phyloP scores from a whole-genome alignment of 2,329 filamentous ascomycete species.

The Talaromyces sp. region DNA sequence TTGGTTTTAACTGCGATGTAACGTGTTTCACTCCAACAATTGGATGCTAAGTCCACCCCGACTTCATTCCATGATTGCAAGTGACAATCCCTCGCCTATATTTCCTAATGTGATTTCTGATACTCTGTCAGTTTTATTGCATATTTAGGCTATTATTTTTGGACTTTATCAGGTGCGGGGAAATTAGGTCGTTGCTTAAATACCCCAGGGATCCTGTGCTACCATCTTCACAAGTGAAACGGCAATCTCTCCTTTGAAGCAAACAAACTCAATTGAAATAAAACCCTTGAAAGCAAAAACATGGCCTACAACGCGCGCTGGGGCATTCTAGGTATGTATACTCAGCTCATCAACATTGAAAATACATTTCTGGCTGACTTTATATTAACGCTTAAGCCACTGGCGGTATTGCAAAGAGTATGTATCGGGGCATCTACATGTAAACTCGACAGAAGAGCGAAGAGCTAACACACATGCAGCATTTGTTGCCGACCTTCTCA shows the following conservation, averaged over 20 bases:
- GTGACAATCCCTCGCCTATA: too few relatives aligned
- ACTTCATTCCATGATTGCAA: too few relatives aligned
- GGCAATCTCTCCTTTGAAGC: not conserved
- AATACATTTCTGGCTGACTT: not conserved
- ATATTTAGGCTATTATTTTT: too few relatives aligned
- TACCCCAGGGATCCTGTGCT: not conserved
- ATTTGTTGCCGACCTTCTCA: slow-evolving; percentile 73
- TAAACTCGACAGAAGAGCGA: not conserved
- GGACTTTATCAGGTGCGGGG: not conserved
- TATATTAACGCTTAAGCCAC: slow-evolving; percentile 30
- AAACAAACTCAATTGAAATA: not conserved
- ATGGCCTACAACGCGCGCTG: slow-evolving; percentile 31
- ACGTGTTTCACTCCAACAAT: too few relatives aligned
- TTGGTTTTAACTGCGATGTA: too few relatives aligned
- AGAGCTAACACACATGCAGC: slow-evolving; percentile 24
- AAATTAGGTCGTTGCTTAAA: not conserved
- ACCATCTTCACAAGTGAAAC: not conserved
- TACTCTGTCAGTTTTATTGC: too few relatives aligned
- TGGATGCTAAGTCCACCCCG: too few relatives aligned
- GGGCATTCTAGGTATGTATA: slow-evolving; percentile 39
- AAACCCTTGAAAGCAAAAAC: slow-evolving; percentile 3
- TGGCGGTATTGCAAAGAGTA: slow-evolving; percentile 39
- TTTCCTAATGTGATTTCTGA: too few relatives aligned
- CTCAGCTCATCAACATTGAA: not conserved
- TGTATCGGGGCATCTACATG: not conserved